Evolutionary conservation across 2,329 filamentous ascomycete species (phyloP), one percentile per base, ranked within the genome.

Genomic region (Fusarium nurragi): DNA sequence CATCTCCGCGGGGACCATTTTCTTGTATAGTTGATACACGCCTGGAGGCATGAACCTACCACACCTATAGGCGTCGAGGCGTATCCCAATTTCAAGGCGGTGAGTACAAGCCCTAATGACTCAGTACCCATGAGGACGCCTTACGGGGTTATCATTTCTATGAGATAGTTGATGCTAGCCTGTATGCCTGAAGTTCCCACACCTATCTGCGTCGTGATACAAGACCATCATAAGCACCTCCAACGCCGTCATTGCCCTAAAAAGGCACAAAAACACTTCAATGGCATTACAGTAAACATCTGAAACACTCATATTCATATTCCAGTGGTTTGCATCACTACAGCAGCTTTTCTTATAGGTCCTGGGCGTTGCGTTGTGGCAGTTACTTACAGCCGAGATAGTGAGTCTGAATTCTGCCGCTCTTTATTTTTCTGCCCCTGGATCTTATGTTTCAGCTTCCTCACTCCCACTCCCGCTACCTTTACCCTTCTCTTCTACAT

Each of bases 121-220:
- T 40, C 10, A 26, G 7, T 12, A 3, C 7, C 9, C 11, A 18
- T 26, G 2, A 1, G 34, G 26, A 36, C 30, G n/a, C 14, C 23
- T 8, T 21, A 16, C 16, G 30, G 26, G 21, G 39, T 18, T 16
- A 4, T 0, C 10, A 12, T 56, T 47, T 28, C 16, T 4, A 19
- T 34, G 44, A 36, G 14, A 48, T 41, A 45, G 40, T 47, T 39
- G 11, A 12, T 12, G 19, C 13, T 30, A n/a, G 41, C n/a, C 36
- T 26, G 9, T 56, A 38, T 46, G 22, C 32, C 11, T 25, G 22
- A 55, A 65, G 45, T 51, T 30, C 16, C 25, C 16, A 40, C 61
- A 45, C 49, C 45, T 32, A 43, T 43, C 19, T 38, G 14, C 39
- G 45, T 51, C 45, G 22, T 22, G 39, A 19, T 32, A 23, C 9